Evolutionary conservation across 1,139 yeast species (phyloP).

Genomic region (Entelexis paramagnoliae): DNA sequence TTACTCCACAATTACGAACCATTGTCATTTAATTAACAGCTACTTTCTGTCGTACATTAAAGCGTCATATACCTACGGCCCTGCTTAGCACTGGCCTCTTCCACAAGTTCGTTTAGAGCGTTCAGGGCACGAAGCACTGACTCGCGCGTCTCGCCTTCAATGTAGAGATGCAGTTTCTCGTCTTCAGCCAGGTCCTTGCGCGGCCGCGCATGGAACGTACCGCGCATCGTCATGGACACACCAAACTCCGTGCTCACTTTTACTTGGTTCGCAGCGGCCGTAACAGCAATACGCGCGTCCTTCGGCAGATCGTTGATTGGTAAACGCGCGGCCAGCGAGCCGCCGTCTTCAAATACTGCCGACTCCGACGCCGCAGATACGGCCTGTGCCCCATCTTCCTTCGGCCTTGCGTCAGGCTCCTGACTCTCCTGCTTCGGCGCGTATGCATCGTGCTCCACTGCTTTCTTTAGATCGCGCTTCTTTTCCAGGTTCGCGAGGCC

Average conservation of each 20-base stretch:
- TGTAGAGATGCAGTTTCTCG: conserved; percentile 55
- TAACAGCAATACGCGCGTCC: conserved; percentile 71
- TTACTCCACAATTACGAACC: too few species aligned
- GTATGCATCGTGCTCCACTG: conserved; percentile 25
- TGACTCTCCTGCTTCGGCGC: background rate
- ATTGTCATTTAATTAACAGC: too few species aligned
- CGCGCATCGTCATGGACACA: conserved; percentile 75
- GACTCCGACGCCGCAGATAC: background rate
- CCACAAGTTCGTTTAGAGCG: conserved; percentile 25
- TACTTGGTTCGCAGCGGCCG: conserved; percentile 55
- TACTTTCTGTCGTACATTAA: background rate
- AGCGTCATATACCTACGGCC: conserved; percentile 26
- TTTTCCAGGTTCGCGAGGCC: conserved; percentile 77
- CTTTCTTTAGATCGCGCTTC: conserved; percentile 45
- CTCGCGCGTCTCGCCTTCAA: conserved; percentile 63
- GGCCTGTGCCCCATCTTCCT: background rate
- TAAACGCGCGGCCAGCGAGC: conserved; percentile 41
- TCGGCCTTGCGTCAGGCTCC: background rate
- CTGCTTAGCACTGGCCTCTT: conserved; percentile 22
- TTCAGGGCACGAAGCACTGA: conserved; percentile 55
- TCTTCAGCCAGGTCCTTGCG: background rate
- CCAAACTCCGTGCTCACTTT: conserved; percentile 62
- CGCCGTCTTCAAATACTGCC: background rate
- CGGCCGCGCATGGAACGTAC: conserved; percentile 39
- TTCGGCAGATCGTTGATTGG: conserved; percentile 82